Percentiles rank a stretch among this genome's conserved stretches.
These are phyloP conservation scores for Diaporthe batatas DNA, from an alignment of 2,329 filamentous ascomycete genomes.

Conservation along the genomic window DNA sequence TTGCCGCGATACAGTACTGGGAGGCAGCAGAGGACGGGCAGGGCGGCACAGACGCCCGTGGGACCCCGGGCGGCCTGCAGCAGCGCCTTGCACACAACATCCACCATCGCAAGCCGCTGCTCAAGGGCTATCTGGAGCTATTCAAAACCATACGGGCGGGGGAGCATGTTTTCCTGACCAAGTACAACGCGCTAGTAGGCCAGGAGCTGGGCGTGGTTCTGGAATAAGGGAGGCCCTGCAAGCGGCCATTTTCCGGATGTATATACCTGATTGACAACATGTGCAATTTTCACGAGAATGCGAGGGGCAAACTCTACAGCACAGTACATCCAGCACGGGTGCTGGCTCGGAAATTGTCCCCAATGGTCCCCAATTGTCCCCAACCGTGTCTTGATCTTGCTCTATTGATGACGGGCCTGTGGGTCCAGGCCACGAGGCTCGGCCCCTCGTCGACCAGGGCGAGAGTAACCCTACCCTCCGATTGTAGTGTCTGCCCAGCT, in stretches of 20 bases:
- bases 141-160: conserved; percentile 38
- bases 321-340: conserved; percentile 6
- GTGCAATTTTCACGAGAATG: neutral
- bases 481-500: neutral
- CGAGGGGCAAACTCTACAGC: conserved; percentile 8
- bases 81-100: conserved; percentile 12
- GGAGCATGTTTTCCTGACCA: conserved; percentile 31
- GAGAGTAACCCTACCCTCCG: conserved; percentile 31
- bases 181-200: conserved; percentile 36
- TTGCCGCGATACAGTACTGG: conserved; percentile 33
- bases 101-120: conserved; percentile 29
- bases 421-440: conserved; percentile 21
- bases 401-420: conserved; percentile 18
- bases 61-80: neutral
- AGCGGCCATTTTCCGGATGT: conserved; percentile 31
- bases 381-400: conserved; percentile 14
- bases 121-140: conserved; percentile 30
- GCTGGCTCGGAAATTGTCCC: conserved; percentile 4
- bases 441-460: conserved; percentile 27
- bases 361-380: no score
- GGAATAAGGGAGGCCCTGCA: conserved; percentile 22
- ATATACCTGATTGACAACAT: conserved; percentile 3
- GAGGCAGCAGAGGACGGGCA: conserved; percentile 31
- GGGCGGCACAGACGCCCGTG: neutral
- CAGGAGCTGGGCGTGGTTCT: conserved; percentile 30